Evolutionary conservation across 78 protist genomes (phyloP).

Genomic region (Mastigamoeba balamuthi): DNA sequence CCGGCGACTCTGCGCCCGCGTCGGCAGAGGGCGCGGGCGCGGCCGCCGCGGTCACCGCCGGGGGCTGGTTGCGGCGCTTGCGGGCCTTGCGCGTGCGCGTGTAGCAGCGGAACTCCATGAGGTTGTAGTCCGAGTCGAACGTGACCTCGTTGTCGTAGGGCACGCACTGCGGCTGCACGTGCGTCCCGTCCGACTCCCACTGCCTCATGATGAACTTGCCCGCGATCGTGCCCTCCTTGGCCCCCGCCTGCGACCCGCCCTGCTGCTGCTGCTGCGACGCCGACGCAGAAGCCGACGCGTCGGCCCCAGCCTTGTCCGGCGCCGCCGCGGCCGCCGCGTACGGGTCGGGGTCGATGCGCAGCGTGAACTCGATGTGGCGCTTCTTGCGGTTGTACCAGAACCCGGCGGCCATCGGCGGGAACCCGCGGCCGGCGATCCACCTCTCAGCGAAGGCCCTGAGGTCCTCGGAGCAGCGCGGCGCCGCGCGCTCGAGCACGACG

Average conservation of each 20-base stretch:
- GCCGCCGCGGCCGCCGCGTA: not conserved
- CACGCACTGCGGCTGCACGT: too few species aligned
- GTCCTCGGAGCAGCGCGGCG: too few species aligned
- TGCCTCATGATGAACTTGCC: slow-evolving; percentile 11
- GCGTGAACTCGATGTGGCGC: slow-evolving; percentile 34
- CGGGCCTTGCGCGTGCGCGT: slow-evolving; percentile 29
- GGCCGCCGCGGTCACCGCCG: slow-evolving; percentile 22
- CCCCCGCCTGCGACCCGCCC: too few species aligned
- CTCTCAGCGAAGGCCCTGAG: slow-evolving; percentile 36
- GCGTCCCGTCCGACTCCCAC: slow-evolving; percentile 23
- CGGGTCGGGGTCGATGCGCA: not conserved
- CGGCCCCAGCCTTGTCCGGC: not conserved
- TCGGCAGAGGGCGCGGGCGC: slow-evolving; percentile 23
- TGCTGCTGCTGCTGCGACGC: too few species aligned
- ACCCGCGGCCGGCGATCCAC: slow-evolving; percentile 43
- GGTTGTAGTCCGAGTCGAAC: slow-evolving; percentile 29
- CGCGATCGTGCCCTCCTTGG: too few species aligned
- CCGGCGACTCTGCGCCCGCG: not conserved
- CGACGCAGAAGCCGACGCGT: not conserved
- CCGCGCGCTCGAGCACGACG: too few species aligned
- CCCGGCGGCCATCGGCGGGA: slow-evolving; percentile 25
- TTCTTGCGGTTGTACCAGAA: slow-evolving; percentile 39
- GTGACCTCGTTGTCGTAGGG: slow-evolving; percentile 28
- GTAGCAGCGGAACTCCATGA: slow-evolving; percentile 35
- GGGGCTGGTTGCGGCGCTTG: slow-evolving; percentile 10